Evolutionary conservation across 2,329 filamentous ascomycete species (phyloP).

Genomic region (Pseudogymnoascus sp.): DNA sequence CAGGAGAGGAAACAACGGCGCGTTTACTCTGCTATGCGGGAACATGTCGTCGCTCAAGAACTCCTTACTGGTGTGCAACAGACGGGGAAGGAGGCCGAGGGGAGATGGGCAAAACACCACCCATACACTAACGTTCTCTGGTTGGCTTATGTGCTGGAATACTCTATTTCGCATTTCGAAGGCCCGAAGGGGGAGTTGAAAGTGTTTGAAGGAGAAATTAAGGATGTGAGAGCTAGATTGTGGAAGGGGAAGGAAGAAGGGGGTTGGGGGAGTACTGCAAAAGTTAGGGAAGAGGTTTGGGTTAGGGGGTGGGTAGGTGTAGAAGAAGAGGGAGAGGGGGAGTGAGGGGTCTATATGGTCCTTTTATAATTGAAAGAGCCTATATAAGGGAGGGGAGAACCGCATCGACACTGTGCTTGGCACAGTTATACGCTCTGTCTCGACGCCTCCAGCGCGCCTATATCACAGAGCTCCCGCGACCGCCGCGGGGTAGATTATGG

Average conservation of each 20-base stretch:
- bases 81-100: not conserved
- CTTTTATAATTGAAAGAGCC: too few relatives aligned
- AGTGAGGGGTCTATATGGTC: not conserved
- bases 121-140: conserved; percentile 59
- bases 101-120: conserved; percentile 46
- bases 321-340: not conserved
- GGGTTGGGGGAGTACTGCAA: not conserved
- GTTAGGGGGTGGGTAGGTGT: not conserved
- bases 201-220: not conserved
- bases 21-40: conserved; percentile 39
- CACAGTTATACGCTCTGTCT: too few relatives aligned
- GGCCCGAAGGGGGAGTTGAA: not conserved
- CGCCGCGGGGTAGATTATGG: too few relatives aligned
- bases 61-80: conserved; percentile 1
- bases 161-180: conserved; percentile 30
- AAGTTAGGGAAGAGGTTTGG: not conserved
- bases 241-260: not conserved
- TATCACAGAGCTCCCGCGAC: too few relatives aligned
- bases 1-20: conserved; percentile 44
- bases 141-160: conserved; percentile 53
- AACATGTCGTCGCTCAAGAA: conserved; percentile 17
- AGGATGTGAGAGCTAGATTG: not conserved
- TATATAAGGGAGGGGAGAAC: too few relatives aligned
- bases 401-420: not conserved
- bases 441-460: too few relatives aligned